Evolutionary conservation across 208 protist species (phyloP), one percentile per base, ranked within the genome.

Genomic region (Acanthamoeba healyi): DNA sequence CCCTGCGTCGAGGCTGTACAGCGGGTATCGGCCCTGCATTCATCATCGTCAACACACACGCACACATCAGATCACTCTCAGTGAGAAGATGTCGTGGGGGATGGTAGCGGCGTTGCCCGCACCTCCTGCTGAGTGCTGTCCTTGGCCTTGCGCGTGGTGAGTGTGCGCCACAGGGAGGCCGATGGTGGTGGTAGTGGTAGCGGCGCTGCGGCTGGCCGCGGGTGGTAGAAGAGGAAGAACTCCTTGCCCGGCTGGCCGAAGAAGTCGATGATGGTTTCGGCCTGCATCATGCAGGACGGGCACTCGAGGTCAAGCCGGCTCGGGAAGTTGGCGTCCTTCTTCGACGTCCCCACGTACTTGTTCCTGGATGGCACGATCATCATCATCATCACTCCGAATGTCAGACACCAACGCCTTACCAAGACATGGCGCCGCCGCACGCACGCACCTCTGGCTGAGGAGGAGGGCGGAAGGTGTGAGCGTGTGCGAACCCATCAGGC

Each of bases 181-280:
- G 49, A 34, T 15, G 19, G 34, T 0, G 65, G 58, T 12, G 26
- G 10, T n/a, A n/a, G n/a, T n/a, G n/a, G n/a, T n/a, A n/a, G n/a
- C n/a, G n/a, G n/a, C n/a, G 15, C 4, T 26, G 15, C 2, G 74
- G n/a, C n/a, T n/a, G n/a, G n/a, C 17, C 15, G 74, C n/a, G n/a
- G 74, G 44, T 56, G 15, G n/a, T 56, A 84, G 29, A 84, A 84
- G 24, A 84, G 74, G 74, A 84, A 44, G 29, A 84, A 58, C 42
- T 84, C 15, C 17, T 84, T 84, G 42, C n/a, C 74, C 42, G 74
- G 44, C 5, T 36, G 38, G 26, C 74, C 74, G 42, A 84, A 84
- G 74, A 84, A 84, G 29, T 56, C 32, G 46, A 84, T 84, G 44
- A 84, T 84, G 74, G 74, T 56, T 24, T 84, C 74, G 32, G 74